Base-by-base conservation (phyloP, 2,329 filamentous ascomycete species). In the Dothideomycetes sp. region DNA sequence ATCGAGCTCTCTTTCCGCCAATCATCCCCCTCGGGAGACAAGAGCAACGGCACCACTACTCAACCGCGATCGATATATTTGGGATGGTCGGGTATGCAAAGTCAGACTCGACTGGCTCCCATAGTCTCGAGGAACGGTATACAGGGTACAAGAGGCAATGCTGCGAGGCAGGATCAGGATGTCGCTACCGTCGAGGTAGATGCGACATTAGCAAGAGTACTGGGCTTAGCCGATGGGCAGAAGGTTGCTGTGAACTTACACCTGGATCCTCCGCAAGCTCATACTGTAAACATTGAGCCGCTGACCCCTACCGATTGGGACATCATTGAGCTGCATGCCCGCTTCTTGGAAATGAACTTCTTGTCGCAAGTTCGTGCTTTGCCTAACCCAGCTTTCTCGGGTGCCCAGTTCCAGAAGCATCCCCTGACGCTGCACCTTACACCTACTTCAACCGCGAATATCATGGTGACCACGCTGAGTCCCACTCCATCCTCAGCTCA, bases 1-100 rank as follows among this genome's bases (percentile, higher is more conserved):
- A 82, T 98, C 60, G 91, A 98, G 65, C 74, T 98, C 49, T 82
- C 73, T 59, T 94, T 83, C 64, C 78, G 80, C 55, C 72, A 73
- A 47, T 64, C 75, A 29, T 59, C 70, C 28, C 66, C 72, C 16
- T 60, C 74, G 10, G 52, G 52, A 30, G 51, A 55, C 11, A 63
- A 64, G 40, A 43, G 52, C 9, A 60, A 61, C 45, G 57, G 69
- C 41, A 55, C 61, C 41, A 53, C 55, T 39, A 75, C 78, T 51
- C 76, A 73, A 54, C 23, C 33, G 24, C 43, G 41, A 27, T 93
- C 84, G 33, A 71, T 93, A 53, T 98, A 83, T 59, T 71, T 94
- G 45, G 91, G 91, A 60, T 98, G 91, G 91, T 95, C 91, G 9
- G 91, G 91, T 52, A 93, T 98, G 85, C 83, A 87, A 49, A 95